Evolutionary conservation across 805 yeast species (phyloP).

Genomic region (Starmerella vitae): DNA sequence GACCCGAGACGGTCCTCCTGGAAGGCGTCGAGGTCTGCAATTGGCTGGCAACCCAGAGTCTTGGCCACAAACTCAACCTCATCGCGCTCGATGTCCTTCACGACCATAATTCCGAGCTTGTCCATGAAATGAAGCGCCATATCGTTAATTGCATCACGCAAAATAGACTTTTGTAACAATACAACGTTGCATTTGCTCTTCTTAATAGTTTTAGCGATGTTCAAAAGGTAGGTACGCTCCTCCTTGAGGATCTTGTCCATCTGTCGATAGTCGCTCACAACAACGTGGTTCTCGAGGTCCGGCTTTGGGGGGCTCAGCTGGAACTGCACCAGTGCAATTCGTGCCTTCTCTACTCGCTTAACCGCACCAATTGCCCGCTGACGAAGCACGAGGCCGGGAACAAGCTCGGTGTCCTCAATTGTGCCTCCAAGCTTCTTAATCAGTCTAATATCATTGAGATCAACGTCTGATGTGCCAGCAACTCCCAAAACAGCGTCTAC

Average conservation of each 20-base stretch:
- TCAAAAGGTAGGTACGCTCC: constrained; percentile 88
- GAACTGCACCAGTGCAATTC: constrained; percentile 78
- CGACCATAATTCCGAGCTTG: constrained; percentile 83
- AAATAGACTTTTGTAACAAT: constrained; percentile 79
- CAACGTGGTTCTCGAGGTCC: constrained; percentile 93
- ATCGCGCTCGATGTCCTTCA: constrained; percentile 90
- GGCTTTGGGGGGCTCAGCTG: constrained; percentile 96
- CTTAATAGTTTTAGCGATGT: constrained; percentile 90
- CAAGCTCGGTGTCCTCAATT: constrained; percentile 86
- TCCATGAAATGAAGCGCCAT: constrained; percentile 88
- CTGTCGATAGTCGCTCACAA: constrained; percentile 94
- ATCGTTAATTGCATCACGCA: constrained; percentile 90
- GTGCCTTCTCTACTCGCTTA: constrained; percentile 83
- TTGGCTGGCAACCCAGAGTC: constrained; percentile 86
- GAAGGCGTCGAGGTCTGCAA: constrained; percentile 88
- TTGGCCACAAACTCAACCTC: constrained; percentile 82
- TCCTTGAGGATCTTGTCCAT: constrained; percentile 98
- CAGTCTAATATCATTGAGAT: constrained; percentile 73
- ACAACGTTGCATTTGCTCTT: constrained; percentile 92
- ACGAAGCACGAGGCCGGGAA: constrained; percentile 78
- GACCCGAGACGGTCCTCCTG: constrained; percentile 84
- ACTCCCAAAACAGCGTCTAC: constrained; percentile 86
- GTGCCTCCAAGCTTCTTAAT: constrained; percentile 96
- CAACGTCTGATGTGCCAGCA: constrained; percentile 54
- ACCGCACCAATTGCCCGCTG: constrained; percentile 94